Percentiles rank a stretch among this genome's conserved stretches.
These are phyloP conservation scores for Aspergillus saccharolyticus DNA, from an alignment of 495 filamentous ascomycete genomes.

Conservation along the genomic window DNA sequence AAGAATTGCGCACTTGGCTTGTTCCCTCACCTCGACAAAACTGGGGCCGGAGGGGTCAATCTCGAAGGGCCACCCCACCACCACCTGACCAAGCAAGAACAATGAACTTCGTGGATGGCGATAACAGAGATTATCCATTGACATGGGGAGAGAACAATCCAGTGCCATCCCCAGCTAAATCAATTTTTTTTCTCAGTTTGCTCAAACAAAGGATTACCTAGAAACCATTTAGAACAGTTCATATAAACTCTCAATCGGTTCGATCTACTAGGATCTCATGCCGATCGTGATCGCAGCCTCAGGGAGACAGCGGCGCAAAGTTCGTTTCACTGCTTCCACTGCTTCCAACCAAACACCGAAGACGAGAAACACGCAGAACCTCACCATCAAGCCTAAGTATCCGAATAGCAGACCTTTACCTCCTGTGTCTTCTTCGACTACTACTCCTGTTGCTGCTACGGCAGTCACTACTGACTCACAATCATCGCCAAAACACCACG, in stretches of 20 bases:
- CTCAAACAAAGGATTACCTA: slow-evolving; percentile 1
- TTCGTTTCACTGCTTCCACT: slow-evolving; percentile 30
- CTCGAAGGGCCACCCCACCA: background rate
- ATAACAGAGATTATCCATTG: background rate
- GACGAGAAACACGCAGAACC: slow-evolving; percentile 12
- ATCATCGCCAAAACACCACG: slow-evolving; percentile 8
- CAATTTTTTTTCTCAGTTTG: background rate
- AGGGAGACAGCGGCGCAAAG: slow-evolving; percentile 37
- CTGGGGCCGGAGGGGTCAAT: slow-evolving; percentile 1
- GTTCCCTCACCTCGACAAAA: slow-evolving; percentile 11
- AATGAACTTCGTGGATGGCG: slow-evolving; percentile 12
- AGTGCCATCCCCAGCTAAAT: background rate
- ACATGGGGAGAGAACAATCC: slow-evolving; percentile 12
- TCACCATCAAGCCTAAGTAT: slow-evolving; percentile 5
- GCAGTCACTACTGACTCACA: slow-evolving; percentile 17
- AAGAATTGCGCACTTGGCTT: slow-evolving; percentile 12
- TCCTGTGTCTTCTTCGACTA: background rate
- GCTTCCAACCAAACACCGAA: slow-evolving; percentile 15
- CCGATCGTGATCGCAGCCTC: slow-evolving; percentile 26
- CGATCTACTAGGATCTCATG: slow-evolving; percentile 22
- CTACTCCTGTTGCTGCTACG: too few species aligned
- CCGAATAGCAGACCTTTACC: slow-evolving; percentile 4
- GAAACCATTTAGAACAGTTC: background rate
- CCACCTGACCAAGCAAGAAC: slow-evolving; percentile 13
- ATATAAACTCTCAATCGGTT: background rate